Evolutionary conservation across 805 yeast genomes (phyloP).

Genomic region (Hanseniaspora guilliermondii): DNA sequence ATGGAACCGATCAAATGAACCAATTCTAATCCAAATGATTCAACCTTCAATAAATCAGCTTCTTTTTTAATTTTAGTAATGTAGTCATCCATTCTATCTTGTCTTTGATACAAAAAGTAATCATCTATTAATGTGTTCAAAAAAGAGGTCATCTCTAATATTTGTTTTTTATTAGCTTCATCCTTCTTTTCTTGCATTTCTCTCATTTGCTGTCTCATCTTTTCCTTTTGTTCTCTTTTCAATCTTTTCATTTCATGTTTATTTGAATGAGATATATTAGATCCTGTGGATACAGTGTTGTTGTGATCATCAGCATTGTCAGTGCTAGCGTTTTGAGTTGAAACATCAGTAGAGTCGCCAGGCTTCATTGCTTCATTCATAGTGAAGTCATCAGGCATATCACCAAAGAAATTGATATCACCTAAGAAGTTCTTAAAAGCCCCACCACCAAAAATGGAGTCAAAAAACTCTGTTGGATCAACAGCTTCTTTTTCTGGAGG

Average conservation of each 20-base stretch:
- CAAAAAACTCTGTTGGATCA: slow-evolving; percentile 79
- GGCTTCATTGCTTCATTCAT: slow-evolving; percentile 26
- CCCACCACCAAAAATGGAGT: slow-evolving; percentile 74
- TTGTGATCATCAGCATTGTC: slow-evolving; percentile 13
- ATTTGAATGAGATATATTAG: slow-evolving; percentile 21
- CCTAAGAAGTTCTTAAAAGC: slow-evolving; percentile 70
- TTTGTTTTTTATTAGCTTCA: slow-evolving; percentile 37
- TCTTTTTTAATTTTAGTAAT: slow-evolving; percentile 43
- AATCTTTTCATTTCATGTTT: slow-evolving; percentile 25
- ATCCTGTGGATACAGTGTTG: slow-evolving; percentile 6
- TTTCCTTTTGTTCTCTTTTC: slow-evolving; percentile 27
- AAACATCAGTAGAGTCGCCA: slow-evolving; percentile 17
- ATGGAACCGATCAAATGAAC: slow-evolving; percentile 71
- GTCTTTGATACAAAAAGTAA: slow-evolving; percentile 35
- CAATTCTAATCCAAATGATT: slow-evolving; percentile 86
- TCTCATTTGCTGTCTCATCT: slow-evolving; percentile 37
- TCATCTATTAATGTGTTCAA: slow-evolving; percentile 37
- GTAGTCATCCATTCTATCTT: slow-evolving; percentile 39
- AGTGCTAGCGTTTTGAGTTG: slow-evolving; percentile 19
- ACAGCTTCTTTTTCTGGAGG: slow-evolving; percentile 60
- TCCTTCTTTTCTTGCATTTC: slow-evolving; percentile 45
- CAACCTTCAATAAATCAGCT: slow-evolving; percentile 75
- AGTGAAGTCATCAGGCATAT: slow-evolving; percentile 46
- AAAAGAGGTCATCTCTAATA: slow-evolving; percentile 38
- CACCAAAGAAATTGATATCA: slow-evolving; percentile 56